phyloP scores from a whole-genome alignment of 176 grass and related monocot species.

The Thalia dealbata region DNA sequence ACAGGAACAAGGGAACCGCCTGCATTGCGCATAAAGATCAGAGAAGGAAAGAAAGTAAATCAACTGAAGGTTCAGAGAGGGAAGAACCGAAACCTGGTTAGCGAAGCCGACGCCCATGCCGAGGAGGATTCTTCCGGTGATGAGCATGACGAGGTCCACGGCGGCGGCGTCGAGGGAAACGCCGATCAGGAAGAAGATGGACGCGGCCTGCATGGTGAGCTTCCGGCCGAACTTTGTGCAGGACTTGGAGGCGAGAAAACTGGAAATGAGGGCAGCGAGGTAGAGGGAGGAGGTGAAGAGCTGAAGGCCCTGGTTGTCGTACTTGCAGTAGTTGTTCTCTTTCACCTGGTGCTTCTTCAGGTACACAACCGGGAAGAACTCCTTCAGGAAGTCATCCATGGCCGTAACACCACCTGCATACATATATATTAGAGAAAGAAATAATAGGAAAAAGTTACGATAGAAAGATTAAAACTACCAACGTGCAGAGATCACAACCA shows the following conservation, averaged over 20 bases:
- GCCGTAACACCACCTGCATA: slow-evolving; percentile 24
- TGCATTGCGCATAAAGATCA: not conserved
- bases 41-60: no score
- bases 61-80: not conserved
- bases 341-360: slow-evolving; percentile 21
- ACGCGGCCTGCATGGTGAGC: slow-evolving; percentile 22
- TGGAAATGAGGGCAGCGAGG: slow-evolving; percentile 27
- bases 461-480: not conserved
- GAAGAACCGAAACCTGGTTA: not conserved
- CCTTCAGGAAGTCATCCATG: slow-evolving; percentile 35
- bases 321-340: slow-evolving; percentile 42
- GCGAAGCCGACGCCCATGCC: slow-evolving; percentile 18
- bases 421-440: not conserved
- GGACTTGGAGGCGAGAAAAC: slow-evolving; percentile 19
- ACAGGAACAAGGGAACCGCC: slow-evolving; percentile 14
- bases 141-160: not conserved
- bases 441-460: no score
- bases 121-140: slow-evolving; percentile 11
- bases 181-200: slow-evolving; percentile 18
- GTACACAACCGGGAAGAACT: slow-evolving; percentile 30
- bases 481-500: no score
- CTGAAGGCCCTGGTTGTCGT: slow-evolving; percentile 27
- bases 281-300: slow-evolving; percentile 37
- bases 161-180: slow-evolving; percentile 7
- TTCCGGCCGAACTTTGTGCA: slow-evolving; percentile 16